A percentile compares a stretch with the other conserved stretches of the same genome.
Conservation (phyloP, 495 filamentous ascomycete genomes). For the Penicillium verhagenii region DNA sequence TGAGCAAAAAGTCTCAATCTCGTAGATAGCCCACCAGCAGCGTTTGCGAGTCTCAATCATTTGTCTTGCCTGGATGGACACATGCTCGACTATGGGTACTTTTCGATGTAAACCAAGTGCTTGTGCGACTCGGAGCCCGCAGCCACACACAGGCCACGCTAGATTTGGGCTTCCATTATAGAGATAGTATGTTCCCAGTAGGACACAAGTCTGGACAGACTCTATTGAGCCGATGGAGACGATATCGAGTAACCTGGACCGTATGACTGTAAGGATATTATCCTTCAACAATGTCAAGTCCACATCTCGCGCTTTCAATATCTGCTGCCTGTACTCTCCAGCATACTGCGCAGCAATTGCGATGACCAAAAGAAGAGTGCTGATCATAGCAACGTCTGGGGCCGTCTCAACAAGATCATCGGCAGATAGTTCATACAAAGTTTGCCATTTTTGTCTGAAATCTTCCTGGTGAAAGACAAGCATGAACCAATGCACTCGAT, state of each 20-base stretch:
- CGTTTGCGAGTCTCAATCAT: slow-evolving; percentile 35
- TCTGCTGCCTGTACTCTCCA: slow-evolving; percentile 8
- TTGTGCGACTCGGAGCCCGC: slow-evolving; percentile 34
- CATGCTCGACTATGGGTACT: background rate
- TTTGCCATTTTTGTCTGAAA: slow-evolving; percentile 30
- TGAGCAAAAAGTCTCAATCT: slow-evolving; percentile 39
- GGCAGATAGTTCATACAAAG: slow-evolving; percentile 13
- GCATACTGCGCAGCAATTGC: slow-evolving; percentile 31
- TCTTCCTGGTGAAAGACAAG: slow-evolving; percentile 38
- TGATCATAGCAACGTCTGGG: slow-evolving; percentile 20
- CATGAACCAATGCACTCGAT: slow-evolving; percentile 40
- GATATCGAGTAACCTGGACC: slow-evolving; percentile 23
- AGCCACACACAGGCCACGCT: slow-evolving; percentile 41
- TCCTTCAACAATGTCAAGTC: slow-evolving; percentile 21
- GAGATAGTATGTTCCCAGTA: slow-evolving; percentile 39
- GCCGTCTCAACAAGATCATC: background rate
- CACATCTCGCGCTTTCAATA: slow-evolving; percentile 7
- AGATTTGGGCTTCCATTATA: slow-evolving; percentile 33
- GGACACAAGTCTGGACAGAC: slow-evolving; percentile 32
- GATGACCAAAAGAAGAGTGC: slow-evolving; percentile 30
- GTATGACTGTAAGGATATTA: slow-evolving; percentile 15
- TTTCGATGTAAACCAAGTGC: slow-evolving; percentile 36
- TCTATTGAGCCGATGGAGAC: slow-evolving; percentile 26
- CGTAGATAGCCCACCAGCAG: slow-evolving; percentile 44
- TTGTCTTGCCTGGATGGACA: background rate